phyloP scores from a whole-genome alignment of 2,329 filamentous ascomycete genomes.

The Graphilbum fragrans region DNA sequence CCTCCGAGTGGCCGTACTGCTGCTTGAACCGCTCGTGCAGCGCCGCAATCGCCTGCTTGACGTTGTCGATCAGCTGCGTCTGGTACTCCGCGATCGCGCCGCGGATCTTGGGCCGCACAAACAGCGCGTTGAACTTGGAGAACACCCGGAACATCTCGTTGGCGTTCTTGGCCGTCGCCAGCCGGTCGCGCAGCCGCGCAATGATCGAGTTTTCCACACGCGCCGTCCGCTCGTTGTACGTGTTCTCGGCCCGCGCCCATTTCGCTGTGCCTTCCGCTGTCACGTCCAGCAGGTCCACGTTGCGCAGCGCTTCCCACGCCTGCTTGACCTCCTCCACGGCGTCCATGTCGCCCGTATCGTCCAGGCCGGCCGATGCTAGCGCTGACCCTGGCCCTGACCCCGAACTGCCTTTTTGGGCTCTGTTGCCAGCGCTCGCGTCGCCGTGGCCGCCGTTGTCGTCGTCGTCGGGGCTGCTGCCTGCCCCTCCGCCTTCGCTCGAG shows the following conservation, averaged over 20 bases:
- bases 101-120: conserved; percentile 97
- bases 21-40: conserved; percentile 97
- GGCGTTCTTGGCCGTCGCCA: conserved; percentile 90
- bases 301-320: conserved; percentile 86
- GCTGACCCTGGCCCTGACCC: too few relatives aligned
- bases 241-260: conserved; percentile 89
- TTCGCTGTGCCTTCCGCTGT: conserved; percentile 77
- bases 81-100: conserved; percentile 97
- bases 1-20: conserved; percentile 96
- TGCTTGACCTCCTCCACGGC: conserved; percentile 92
- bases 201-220: conserved; percentile 99
- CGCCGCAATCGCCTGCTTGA: conserved; percentile 87
- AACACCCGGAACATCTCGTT: conserved; percentile 99
- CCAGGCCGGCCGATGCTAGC: conserved; percentile 77
- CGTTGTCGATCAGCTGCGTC: conserved; percentile 93
- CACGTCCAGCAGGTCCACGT: conserved; percentile 90
- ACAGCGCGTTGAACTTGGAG: conserved; percentile 98
- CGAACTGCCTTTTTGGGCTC: conserved; percentile 47
- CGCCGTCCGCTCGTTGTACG: conserved; percentile 94
- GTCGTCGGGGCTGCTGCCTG: conserved; percentile 43
- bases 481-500: conserved; percentile 34
- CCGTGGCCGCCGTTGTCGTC: conserved; percentile 1
- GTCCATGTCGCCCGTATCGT: conserved; percentile 95
- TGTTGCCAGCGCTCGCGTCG: conserved; percentile 29
- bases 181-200: conserved; percentile 76